phyloP scores from a whole-genome alignment of 805 yeast genomes.

The Yarrowia sp. region DNA sequence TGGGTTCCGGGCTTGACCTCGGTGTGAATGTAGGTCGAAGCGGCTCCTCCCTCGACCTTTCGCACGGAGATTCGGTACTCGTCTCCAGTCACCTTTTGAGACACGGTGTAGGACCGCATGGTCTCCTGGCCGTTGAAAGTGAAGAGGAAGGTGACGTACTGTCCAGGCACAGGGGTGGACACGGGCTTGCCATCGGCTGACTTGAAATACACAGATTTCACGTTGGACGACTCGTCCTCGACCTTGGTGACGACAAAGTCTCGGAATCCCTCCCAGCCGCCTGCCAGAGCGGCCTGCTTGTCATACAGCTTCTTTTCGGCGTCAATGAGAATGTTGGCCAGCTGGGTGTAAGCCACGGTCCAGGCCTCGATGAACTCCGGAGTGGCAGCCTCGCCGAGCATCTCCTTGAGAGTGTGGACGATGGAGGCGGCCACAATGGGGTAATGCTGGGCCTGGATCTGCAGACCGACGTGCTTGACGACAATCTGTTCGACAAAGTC shows the following conservation, averaged over 20 bases:
- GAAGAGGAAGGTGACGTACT: constrained; percentile 54
- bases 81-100: constrained; percentile 49
- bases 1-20: constrained; percentile 57
- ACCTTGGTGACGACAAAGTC: constrained; percentile 57
- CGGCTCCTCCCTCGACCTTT: constrained; percentile 56
- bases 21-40: constrained; percentile 60
- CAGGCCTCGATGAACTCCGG: constrained; percentile 66
- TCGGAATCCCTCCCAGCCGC: constrained; percentile 67
- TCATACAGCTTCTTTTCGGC: constrained; percentile 60
- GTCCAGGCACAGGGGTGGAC: constrained; percentile 53
- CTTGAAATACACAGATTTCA: constrained; percentile 60
- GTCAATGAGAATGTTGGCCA: constrained; percentile 66
- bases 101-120: constrained; percentile 67
- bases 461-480: constrained; percentile 70
- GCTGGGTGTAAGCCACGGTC: constrained; percentile 67
- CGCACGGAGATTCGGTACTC: constrained; percentile 67
- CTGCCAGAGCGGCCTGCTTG: constrained; percentile 48
- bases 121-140: constrained; percentile 53
- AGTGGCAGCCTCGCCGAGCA: constrained; percentile 68
- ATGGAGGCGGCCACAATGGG: constrained; percentile 67
- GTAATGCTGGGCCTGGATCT: constrained; percentile 68
- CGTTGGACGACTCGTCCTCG: constrained; percentile 56
- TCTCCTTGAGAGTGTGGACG: constrained; percentile 60
- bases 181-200: constrained; percentile 54
- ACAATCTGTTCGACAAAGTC: constrained; percentile 66